phyloP scores from a whole-genome alignment of 2,329 filamentous ascomycete species.

The Blastomyces percursus region DNA sequence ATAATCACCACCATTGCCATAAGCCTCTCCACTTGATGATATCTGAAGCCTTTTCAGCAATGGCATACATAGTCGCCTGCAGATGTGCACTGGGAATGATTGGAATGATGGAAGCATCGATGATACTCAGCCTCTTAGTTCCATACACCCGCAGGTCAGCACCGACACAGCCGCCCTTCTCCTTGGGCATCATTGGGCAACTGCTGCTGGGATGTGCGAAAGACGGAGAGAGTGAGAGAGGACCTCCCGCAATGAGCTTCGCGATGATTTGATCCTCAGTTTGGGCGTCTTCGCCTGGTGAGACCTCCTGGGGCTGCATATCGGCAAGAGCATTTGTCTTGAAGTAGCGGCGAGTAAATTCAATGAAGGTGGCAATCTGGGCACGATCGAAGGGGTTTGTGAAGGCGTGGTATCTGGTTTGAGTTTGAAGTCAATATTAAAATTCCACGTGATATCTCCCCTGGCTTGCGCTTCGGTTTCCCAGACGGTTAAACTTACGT shows the following conservation, averaged over 20 bases:
- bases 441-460: background rate
- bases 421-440: background rate
- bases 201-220: conserved; percentile 23
- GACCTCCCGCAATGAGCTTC: background rate
- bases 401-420: conserved; percentile 9
- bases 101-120: conserved; percentile 28
- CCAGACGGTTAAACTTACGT: conserved; percentile 5
- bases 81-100: conserved; percentile 29
- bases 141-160: conserved; percentile 23
- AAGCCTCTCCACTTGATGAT: conserved; percentile 14
- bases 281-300: conserved; percentile 11
- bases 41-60: conserved; percentile 25
- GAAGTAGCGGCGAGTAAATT: conserved; percentile 12
- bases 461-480: background rate
- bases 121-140: conserved; percentile 23
- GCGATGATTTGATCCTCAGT: conserved; percentile 12
- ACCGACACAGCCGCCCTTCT: conserved; percentile 25
- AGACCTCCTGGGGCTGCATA: conserved; percentile 9
- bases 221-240: conserved; percentile 4
- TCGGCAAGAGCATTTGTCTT: conserved; percentile 4
- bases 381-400: conserved; percentile 15
- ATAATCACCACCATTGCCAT: background rate
- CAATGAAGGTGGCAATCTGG: conserved; percentile 9
- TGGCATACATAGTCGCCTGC: conserved; percentile 28
- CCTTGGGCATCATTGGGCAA: conserved; percentile 24